These are phyloP conservation scores for Candida insectorum DNA, from an alignment of 805 yeast species.

Conservation along the genomic window DNA sequence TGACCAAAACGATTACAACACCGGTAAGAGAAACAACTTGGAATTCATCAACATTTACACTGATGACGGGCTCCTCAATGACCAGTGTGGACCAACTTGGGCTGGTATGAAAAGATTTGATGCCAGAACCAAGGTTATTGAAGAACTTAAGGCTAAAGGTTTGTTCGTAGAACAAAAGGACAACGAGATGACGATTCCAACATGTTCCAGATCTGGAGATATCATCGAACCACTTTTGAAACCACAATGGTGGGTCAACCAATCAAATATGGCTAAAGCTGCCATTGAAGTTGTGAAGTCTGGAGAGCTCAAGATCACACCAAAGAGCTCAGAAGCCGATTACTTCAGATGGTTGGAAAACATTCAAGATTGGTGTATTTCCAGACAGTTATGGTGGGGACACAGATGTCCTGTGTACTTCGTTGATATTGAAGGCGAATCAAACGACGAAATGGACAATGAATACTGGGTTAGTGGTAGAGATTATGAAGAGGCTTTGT, in stretches of 20 bases:
- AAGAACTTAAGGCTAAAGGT: slow-evolving; percentile 59
- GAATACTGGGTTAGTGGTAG: slow-evolving; percentile 91
- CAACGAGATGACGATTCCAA: slow-evolving; percentile 93
- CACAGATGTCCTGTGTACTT: slow-evolving; percentile 97
- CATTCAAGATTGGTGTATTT: slow-evolving; percentile 99
- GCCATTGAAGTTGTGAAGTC: slow-evolving; percentile 82
- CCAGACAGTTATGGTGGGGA: slow-evolving; percentile 92
- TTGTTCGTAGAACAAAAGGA: slow-evolving; percentile 82
- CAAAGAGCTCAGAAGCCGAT: slow-evolving; percentile 88
- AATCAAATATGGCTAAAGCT: slow-evolving; percentile 79
- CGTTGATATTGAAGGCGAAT: slow-evolving; percentile 74
- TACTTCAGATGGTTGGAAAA: slow-evolving; percentile 93
- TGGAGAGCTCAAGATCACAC: slow-evolving; percentile 79
- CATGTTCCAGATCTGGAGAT: slow-evolving; percentile 95
- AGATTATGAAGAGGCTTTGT: slow-evolving; percentile 74
- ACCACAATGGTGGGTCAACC: slow-evolving; percentile 99
- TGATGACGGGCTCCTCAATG: slow-evolving; percentile 89
- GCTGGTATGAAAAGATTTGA: slow-evolving; percentile 89
- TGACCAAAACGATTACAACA: slow-evolving; percentile 93
- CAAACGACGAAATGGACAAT: slow-evolving; percentile 59
- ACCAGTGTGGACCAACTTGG: slow-evolving; percentile 86
- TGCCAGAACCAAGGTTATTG: slow-evolving; percentile 84
- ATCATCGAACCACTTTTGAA: slow-evolving; percentile 93
- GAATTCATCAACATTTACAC: slow-evolving; percentile 88
- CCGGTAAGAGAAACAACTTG: slow-evolving; percentile 90